Evolutionary conservation across 2,329 filamentous ascomycete genomes (phyloP), one percentile per base, ranked within the genome.

Genomic region (Zymoseptoria tritici): DNA sequence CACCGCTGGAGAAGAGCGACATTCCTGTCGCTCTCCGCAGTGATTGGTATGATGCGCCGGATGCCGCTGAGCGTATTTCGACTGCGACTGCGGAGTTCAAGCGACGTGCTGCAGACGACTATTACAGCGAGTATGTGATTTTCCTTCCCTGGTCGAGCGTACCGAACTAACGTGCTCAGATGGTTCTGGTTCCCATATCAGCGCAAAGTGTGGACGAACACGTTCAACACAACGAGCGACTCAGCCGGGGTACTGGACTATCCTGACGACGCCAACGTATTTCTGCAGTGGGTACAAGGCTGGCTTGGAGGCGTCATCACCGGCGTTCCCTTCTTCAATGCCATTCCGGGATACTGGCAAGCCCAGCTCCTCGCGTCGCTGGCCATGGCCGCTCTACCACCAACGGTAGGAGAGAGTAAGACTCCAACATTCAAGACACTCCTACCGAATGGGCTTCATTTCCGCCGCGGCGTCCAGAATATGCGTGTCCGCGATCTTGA

Each of bases 171-270:
- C 11, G 4, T 16, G 11, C 9, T 13, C 9, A 42, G 36, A 62
- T 80, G 77, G 77, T 81, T 81, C 64, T 81, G 78, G 79, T 81
- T 80, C 60, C 74, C 79, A 0, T 79, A 78, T 57, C 36, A 42
- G 16, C 16, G 58, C 16, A 49, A 57, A 49, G 52, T 64, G 9
- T 50, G 62, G 49, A 58, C 57, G 0, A 55, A 70, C 16, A 62
- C 79, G 9, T 63, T 78, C 20, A 72, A 75, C 29, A 70, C 66
- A 16, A 60, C 68, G 3, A 66, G 64, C 11, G 55, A 71, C 13
- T 64, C 68, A 54, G 69, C 71, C 53, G 65, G 57, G 46, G 65
- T 62, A 13, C 66, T 62, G 4, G 36, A 42, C 16, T 42, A 42
- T 16, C 36, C 36, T 42, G 36, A 42, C 36, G 36, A 42, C 16